Evolutionary conservation across 441 rosid species (phyloP), one percentile per base, ranked within the genome.

Genomic region (Melastoma candidum): DNA sequence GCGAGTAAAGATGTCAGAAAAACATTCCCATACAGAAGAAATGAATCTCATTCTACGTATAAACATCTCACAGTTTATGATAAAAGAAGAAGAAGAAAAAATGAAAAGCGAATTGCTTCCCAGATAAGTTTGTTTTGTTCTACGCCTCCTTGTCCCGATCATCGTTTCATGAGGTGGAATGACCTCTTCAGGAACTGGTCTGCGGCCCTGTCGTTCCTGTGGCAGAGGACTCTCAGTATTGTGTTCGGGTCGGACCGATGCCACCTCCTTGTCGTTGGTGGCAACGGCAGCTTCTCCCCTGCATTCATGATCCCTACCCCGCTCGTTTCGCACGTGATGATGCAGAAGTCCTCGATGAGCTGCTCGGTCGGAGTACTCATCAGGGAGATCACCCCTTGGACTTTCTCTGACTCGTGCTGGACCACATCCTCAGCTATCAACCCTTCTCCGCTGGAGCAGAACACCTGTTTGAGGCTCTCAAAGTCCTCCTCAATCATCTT

Each of bases 211-310:
- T 88, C 97, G 32, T 88, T 78, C 68, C 97, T 79, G 59, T 85
- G 72, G 74, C 95, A 85, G 57, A 92, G 65, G 11, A 92, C 84
- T 57, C 94, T 78, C 29, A 88, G 60, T 5, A 85, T 80, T 11
- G 92, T 87, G 69, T 87, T 87, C 0, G 92, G 92, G 69, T 87
- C 95, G 3, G 90, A 70, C 53, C 82, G 66, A 59, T 77, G 78
- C 95, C 97, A 88, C 52, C 81, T 51, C 48, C 92, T 87, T 0
- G 92, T 85, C 11, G 92, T 84, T 11, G 92, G 95, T 11, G 92
- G 95, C 98, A 88, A 82, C 0, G 86, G 87, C 13, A 85, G 72
- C 69, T 82, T 92, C 14, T 79, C 82, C 13, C 92, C 83, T 2
- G 70, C 7, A 0, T 76, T 74, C 29, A 75, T 49, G 47, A 69